A percentile compares a stretch with the other conserved stretches of the same genome.
These are phyloP conservation scores for Fraxinus platypoda DNA, from an alignment of 305 asterid species.

Conservation along the genomic window DNA sequence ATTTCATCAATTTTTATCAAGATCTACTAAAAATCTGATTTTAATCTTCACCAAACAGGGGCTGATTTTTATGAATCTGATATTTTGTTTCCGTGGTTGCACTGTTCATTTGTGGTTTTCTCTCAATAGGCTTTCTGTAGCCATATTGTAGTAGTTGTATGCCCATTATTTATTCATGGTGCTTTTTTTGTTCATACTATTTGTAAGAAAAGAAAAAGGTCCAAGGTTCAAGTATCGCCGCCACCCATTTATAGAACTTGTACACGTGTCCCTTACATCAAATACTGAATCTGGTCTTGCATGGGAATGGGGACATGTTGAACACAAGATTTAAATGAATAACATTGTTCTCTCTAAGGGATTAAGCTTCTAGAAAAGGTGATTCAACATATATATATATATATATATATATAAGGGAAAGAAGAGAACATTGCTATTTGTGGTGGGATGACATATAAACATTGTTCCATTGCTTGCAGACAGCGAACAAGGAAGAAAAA, in stretches of 20 bases:
- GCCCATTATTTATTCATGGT: not conserved
- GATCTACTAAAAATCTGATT: too few species aligned
- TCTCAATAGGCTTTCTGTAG: not conserved
- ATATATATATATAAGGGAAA: not conserved
- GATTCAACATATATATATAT: not conserved
- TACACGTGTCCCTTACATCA: not conserved
- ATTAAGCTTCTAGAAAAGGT: not conserved
- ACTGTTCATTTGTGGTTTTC: not conserved
- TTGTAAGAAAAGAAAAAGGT: not conserved
- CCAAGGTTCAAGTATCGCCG: too few species aligned
- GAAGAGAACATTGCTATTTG: not conserved
- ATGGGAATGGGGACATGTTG: not conserved
- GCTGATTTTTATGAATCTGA: not conserved
- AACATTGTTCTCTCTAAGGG: not conserved
- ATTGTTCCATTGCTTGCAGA: constrained; percentile 23
- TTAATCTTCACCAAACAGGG: too few species aligned
- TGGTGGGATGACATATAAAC: not conserved
- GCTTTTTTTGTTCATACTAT: not conserved
- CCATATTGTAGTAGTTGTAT: not conserved
- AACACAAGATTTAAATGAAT: not conserved
- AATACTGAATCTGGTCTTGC: not conserved
- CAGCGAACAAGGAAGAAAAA: constrained; percentile 28
- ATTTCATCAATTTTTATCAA: too few species aligned
- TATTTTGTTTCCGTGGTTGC: not conserved
- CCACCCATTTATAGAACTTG: not conserved